phyloP scores from a whole-genome alignment of 2,329 filamentous ascomycete species.

The Boeremia lycopersici region DNA sequence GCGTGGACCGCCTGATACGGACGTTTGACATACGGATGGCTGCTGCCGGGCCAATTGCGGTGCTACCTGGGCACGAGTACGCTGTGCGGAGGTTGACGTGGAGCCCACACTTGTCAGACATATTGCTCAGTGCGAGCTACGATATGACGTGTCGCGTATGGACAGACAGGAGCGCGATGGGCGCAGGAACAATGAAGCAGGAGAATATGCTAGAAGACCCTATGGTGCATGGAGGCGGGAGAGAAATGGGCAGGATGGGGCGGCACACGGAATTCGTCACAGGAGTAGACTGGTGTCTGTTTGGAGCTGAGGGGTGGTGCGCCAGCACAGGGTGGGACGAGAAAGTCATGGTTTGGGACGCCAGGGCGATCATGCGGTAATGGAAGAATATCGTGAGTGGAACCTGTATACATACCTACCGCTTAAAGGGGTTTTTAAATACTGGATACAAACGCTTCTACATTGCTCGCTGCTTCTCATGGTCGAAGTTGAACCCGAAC shows the following conservation, averaged over 20 bases:
- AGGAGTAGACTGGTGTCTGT: conserved; percentile 97
- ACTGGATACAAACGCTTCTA: no score
- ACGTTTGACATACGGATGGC: conserved; percentile 89
- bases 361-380: conserved; percentile 65
- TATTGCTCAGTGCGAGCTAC: conserved; percentile 88
- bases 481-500: not conserved
- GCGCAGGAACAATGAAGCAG: conserved; percentile 43
- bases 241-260: conserved; percentile 85
- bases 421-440: no score
- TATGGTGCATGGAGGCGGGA: conserved; percentile 59
- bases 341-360: conserved; percentile 89
- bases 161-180: conserved; percentile 74
- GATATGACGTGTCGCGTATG: conserved; percentile 97
- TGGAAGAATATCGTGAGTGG: not conserved
- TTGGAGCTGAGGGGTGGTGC: conserved; percentile 94
- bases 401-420: no score
- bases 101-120: conserved; percentile 91
- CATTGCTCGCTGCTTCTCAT: not conserved
- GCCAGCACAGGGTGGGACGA: conserved; percentile 96
- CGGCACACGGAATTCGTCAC: conserved; percentile 94
- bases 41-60: conserved; percentile 70
- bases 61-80: conserved; percentile 87
- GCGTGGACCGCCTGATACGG: conserved; percentile 84
- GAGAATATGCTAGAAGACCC: conserved; percentile 44
- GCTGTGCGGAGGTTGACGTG: conserved; percentile 85